Conservation (phyloP, 768 basidiomycete genomes). For the Panus rudis region DNA sequence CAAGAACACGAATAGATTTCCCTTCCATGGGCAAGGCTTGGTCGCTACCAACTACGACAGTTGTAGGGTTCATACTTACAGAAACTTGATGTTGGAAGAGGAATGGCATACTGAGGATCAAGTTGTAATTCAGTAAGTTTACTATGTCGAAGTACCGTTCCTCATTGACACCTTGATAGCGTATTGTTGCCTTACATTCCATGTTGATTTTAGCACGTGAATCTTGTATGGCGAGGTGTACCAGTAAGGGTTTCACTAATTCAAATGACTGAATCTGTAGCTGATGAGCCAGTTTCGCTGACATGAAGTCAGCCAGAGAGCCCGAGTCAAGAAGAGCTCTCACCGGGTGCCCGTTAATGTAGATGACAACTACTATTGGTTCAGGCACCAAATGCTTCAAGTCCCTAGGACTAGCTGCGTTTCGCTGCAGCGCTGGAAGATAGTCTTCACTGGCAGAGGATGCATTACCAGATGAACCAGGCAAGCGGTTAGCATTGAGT, state of each 20-base stretch:
- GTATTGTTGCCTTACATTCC: conserved; percentile 16
- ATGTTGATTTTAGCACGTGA: conserved; percentile 25
- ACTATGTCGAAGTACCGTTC: conserved; percentile 27
- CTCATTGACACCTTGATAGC: conserved; percentile 30
- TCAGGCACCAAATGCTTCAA: conserved; percentile 19
- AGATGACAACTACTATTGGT: conserved; percentile 25
- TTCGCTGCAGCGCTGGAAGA: conserved; percentile 11
- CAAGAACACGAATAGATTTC: conserved; percentile 5
- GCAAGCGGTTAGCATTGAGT: no score
- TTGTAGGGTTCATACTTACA: conserved; percentile 8
- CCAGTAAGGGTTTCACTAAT: conserved; percentile 19
- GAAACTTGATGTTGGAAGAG: conserved; percentile 17
- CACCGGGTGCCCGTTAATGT: conserved; percentile 26
- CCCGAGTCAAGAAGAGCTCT: conserved; percentile 20
- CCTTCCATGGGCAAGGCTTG: conserved; percentile 10
- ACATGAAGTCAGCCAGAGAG: conserved; percentile 27
- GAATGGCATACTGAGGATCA: conserved; percentile 24
- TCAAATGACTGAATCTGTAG: conserved; percentile 8
- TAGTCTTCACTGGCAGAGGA: no score
- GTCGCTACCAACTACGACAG: conserved; percentile 12
- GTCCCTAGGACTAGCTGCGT: conserved; percentile 7
- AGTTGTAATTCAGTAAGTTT: conserved; percentile 32
- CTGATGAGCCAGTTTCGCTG: conserved; percentile 21
- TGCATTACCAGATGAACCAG: no score
- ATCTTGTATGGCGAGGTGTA: conserved; percentile 26